These are phyloP conservation scores for Leishmania major DNA, from an alignment of 208 protist species.

Conservation along the genomic window DNA sequence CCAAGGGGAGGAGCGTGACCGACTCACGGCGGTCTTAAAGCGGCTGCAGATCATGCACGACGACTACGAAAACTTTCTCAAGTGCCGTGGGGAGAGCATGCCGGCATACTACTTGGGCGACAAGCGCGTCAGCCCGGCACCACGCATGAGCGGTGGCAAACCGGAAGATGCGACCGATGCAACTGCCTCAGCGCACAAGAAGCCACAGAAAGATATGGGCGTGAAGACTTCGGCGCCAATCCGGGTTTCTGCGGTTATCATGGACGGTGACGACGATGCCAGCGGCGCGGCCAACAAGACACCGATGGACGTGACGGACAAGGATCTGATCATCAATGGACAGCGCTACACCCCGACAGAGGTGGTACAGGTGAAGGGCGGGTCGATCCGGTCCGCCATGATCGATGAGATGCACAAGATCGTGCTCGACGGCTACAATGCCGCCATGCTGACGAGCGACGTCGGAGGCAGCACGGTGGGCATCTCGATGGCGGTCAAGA, in stretches of 20 bases:
- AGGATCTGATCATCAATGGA: conserved; percentile 18
- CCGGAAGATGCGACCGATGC: conserved; percentile 3
- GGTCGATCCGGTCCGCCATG: conserved; percentile 29
- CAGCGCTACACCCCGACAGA: conserved; percentile 34
- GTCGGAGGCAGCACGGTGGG: conserved; percentile 38
- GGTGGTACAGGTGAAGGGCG: conserved; percentile 33
- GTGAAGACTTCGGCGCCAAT: conserved; percentile 14
- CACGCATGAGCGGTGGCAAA: conserved; percentile 19
- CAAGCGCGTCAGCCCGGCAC: conserved; percentile 24
- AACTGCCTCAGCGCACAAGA: not conserved
- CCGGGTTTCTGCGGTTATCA: conserved; percentile 21
- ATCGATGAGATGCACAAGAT: conserved; percentile 36
- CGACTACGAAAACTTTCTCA: conserved; percentile 33
- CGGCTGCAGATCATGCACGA: conserved; percentile 35
- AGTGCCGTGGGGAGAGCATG: conserved; percentile 23
- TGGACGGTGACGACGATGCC: conserved; percentile 9
- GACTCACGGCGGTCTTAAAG: conserved; percentile 18
- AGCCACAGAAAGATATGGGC: not conserved
- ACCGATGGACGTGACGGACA: conserved; percentile 21
- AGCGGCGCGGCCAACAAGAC: not conserved
- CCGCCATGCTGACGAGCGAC: conserved; percentile 45
- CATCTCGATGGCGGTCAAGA: conserved; percentile 37
- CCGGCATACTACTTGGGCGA: conserved; percentile 33
- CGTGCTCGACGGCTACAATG: conserved; percentile 49
- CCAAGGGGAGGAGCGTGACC: conserved; percentile 20